These are phyloP conservation scores for Chytriomyces sp. DNA, from an alignment of 192 early-diverging fungal species.

Conservation along the genomic window DNA sequence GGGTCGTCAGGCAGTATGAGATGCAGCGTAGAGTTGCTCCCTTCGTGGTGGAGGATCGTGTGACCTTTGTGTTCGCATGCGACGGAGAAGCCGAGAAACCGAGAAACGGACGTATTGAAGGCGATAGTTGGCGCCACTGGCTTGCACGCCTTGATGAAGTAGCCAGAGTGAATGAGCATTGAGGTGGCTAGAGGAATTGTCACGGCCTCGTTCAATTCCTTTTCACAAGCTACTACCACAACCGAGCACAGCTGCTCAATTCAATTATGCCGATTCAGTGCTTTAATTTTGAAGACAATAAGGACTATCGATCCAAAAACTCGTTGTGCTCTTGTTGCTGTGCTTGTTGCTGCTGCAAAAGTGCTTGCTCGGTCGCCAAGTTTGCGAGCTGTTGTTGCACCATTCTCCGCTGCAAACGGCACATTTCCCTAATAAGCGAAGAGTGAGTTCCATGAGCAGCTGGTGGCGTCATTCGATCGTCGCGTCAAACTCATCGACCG, in stretches of 20 bases:
- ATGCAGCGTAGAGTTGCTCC: constrained; percentile 58
- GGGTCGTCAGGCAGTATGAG: constrained; percentile 73
- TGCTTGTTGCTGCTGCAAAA: not conserved
- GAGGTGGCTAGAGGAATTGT: no score
- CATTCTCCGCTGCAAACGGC: constrained; percentile 22
- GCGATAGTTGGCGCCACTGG: not conserved
- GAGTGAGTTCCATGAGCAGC: not conserved
- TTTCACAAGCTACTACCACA: no score
- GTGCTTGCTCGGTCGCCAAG: constrained; percentile 21
- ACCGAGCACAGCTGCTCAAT: no score
- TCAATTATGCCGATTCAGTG: no score
- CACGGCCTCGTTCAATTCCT: no score
- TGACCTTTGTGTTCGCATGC: constrained; percentile 60
- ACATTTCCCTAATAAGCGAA: constrained; percentile 15
- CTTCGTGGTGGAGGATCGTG: not conserved
- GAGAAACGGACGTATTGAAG: constrained; percentile 26
- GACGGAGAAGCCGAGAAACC: constrained; percentile 70
- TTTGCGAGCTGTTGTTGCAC: constrained; percentile 22
- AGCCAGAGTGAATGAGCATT: no score
- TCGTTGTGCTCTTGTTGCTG: constrained; percentile 9
- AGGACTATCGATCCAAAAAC: not conserved
- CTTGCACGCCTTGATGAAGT: not conserved
- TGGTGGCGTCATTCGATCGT: not conserved
- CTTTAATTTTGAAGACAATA: not conserved
- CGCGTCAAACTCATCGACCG: not conserved